A percentile compares a stretch with the other conserved stretches of the same genome.
phyloP scores from a whole-genome alignment of 1,284 basidiomycete species.

The Meira nashicola region DNA sequence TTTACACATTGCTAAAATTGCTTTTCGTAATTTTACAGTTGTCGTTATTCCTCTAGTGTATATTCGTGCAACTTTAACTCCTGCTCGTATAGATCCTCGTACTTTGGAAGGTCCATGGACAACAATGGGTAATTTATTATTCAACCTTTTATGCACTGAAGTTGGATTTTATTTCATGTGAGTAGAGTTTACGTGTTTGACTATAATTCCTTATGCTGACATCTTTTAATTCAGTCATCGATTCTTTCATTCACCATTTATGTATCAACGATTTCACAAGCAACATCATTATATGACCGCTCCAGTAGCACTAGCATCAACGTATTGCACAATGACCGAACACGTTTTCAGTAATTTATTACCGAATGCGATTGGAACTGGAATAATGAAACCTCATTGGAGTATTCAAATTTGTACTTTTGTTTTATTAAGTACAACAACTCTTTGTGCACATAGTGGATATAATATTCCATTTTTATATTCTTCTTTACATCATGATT shows the following conservation, averaged over 20 bases:
- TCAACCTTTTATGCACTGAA: conserved; percentile 3
- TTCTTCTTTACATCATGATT: conserved; percentile 17
- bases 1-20: conserved; percentile 11
- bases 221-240: conserved; percentile 21
- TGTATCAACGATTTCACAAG: conserved; percentile 21
- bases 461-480: conserved; percentile 19
- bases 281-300: conserved; percentile 24
- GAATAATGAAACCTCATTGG: conserved; percentile 16
- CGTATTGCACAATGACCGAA: conserved; percentile 20
- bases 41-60: conserved; percentile 11
- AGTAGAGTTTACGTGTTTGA: conserved; percentile 1
- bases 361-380: conserved; percentile 17
- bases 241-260: conserved; percentile 11
- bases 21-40: conserved; percentile 6
- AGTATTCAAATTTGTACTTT: conserved; percentile 17
- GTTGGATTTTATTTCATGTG: conserved; percentile 7
- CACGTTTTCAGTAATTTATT: conserved; percentile 21
- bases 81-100: not conserved
- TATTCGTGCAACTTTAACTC: not conserved
- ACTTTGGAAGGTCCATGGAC: conserved; percentile 11
- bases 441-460: conserved; percentile 17
- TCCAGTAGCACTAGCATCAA: conserved; percentile 20
- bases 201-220: not conserved
- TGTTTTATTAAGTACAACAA: conserved; percentile 13
- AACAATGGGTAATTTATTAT: conserved; percentile 11